Percentiles rank a stretch among this genome's conserved stretches.
These are phyloP conservation scores for Saturnispora gosingensis DNA, from an alignment of 805 yeast genomes.

Conservation along the genomic window DNA sequence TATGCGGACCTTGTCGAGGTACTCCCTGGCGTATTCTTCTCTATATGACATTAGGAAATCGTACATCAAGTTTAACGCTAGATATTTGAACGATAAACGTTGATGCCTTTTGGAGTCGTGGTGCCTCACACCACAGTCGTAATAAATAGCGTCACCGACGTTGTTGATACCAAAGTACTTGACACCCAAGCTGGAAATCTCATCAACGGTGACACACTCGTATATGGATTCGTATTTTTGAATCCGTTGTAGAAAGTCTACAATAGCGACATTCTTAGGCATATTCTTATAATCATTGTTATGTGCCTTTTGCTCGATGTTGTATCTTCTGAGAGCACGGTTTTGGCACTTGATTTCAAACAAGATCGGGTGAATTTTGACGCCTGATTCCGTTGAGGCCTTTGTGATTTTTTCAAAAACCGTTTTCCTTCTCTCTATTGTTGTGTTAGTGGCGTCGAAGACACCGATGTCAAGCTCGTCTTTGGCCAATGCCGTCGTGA, in stretches of 20 bases:
- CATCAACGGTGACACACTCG: conserved; percentile 30
- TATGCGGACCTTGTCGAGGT: conserved; percentile 24
- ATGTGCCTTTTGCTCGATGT: conserved; percentile 54
- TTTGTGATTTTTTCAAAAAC: conserved; percentile 46
- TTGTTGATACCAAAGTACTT: conserved; percentile 26
- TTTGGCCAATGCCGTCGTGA: conserved; percentile 60
- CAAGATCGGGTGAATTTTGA: conserved; percentile 39
- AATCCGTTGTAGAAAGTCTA: conserved; percentile 52
- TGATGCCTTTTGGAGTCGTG: conserved; percentile 24
- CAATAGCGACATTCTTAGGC: conserved; percentile 43
- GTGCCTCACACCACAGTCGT: conserved; percentile 25
- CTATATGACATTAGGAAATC: conserved; percentile 29
- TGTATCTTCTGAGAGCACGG: conserved; percentile 41
- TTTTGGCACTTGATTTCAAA: conserved; percentile 55
- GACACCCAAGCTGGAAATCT: conserved; percentile 21
- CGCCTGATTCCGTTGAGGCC: conserved; percentile 37
- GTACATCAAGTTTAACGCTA: conserved; percentile 22
- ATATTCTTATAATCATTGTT: conserved; percentile 51
- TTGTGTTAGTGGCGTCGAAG: conserved; percentile 63
- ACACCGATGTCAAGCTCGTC: conserved; percentile 89
- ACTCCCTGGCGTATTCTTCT: conserved; percentile 23
- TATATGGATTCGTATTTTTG: conserved; percentile 38
- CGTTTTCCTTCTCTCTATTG: conserved; percentile 46
- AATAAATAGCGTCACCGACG: conserved; percentile 28
- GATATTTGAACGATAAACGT: conserved; percentile 16